Conservation (phyloP, 2,329 filamentous ascomycete genomes). For the Metarhizium sp. region DNA sequence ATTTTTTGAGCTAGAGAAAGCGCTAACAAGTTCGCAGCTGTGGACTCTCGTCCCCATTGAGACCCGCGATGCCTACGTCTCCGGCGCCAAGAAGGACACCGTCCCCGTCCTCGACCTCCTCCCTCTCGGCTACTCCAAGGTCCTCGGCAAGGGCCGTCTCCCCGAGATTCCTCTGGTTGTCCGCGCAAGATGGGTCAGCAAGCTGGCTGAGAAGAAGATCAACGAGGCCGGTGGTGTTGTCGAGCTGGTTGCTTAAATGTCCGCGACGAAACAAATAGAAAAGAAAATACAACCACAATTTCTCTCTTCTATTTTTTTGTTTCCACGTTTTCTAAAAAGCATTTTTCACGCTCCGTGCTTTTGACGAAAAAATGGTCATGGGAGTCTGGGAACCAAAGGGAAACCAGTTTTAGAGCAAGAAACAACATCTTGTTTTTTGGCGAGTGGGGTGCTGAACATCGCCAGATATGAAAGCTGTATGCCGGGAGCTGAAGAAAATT, state of each 20-base stretch:
- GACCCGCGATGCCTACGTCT: slow-evolving; percentile 86
- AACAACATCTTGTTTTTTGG: not conserved
- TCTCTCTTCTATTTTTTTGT: not conserved
- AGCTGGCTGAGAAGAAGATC: slow-evolving; percentile 98
- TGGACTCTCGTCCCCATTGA: slow-evolving; percentile 92
- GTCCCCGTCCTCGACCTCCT: slow-evolving; percentile 97
- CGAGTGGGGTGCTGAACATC: not conserved
- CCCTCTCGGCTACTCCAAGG: slow-evolving; percentile 94
- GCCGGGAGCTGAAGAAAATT: slow-evolving; percentile 3
- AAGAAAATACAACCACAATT: not conserved
- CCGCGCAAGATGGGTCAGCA: slow-evolving; percentile 88
- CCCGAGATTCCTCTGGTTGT: slow-evolving; percentile 91
- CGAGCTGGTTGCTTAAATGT: slow-evolving; percentile 75
- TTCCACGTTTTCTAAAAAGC: not conserved
- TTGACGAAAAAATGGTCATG: not conserved
- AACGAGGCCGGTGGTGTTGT: slow-evolving; percentile 93
- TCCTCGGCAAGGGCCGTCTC: slow-evolving; percentile 95
- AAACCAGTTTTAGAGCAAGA: not conserved
- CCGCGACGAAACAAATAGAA: not conserved
- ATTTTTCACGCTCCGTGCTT: slow-evolving; percentile 1
- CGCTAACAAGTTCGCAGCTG: slow-evolving; percentile 49
- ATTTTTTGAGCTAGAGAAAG: not conserved
- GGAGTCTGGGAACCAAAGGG: slow-evolving; percentile 11
- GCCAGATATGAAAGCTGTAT: slow-evolving; percentile 7
- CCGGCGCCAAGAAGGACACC: slow-evolving; percentile 72